Evolutionary conservation across 768 basidiomycete genomes (phyloP).

Genomic region (Pisolithus microcarpus): DNA sequence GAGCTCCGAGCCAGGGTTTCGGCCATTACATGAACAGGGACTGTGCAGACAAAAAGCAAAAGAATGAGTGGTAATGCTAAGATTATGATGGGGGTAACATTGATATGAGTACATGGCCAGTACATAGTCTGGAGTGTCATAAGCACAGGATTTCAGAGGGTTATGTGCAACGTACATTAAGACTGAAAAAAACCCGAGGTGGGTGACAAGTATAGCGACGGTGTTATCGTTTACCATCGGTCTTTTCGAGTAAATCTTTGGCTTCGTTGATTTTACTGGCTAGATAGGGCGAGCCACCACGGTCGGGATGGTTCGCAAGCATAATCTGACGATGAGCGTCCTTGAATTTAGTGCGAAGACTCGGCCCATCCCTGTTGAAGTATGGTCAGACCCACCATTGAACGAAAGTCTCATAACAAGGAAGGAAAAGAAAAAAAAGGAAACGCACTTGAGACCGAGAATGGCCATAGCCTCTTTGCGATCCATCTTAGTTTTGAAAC

Average conservation of each 20-base stretch:
- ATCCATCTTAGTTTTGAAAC: constrained; percentile 96
- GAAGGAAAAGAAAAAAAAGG: neutral
- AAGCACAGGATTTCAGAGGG: neutral
- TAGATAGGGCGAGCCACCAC: constrained; percentile 96
- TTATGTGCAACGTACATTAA: too few relatives aligned
- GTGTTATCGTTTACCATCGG: constrained; percentile 42
- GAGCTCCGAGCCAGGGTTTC: neutral
- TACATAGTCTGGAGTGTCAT: neutral
- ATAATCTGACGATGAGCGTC: constrained; percentile 96
- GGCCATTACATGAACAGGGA: neutral
- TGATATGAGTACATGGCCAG: constrained; percentile 17
- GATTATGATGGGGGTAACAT: constrained; percentile 9
- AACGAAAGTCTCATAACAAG: neutral
- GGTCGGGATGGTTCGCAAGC: constrained; percentile 97
- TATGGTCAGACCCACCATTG: neutral
- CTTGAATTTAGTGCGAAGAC: constrained; percentile 72
- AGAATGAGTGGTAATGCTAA: constrained; percentile 14
- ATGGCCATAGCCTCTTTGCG: constrained; percentile 86
- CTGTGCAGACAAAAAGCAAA: neutral
- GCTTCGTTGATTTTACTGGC: constrained; percentile 99
- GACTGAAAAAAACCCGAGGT: constrained; percentile 8
- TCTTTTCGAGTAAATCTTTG: constrained; percentile 83
- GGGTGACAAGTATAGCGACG: neutral
- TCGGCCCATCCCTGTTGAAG: constrained; percentile 64
- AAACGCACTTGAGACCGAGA: constrained; percentile 82